phyloP scores from a whole-genome alignment of 805 yeast genomes.

The Metschnikowia corniflorae region DNA sequence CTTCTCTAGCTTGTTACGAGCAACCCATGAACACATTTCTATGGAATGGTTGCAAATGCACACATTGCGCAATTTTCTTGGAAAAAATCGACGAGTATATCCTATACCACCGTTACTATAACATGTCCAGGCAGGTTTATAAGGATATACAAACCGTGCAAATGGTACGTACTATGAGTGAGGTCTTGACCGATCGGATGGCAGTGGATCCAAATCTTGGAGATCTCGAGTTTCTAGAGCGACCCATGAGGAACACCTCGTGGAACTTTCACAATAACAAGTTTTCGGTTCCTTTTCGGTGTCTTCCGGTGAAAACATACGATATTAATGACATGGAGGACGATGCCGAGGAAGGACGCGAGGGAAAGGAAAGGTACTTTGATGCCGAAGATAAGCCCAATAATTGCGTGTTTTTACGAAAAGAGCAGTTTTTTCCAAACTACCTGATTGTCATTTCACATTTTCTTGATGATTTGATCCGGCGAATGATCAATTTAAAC shows the following conservation, averaged over 20 bases:
- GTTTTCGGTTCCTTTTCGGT: conserved; percentile 29
- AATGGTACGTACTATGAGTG: conserved; percentile 51
- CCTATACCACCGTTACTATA: conserved; percentile 61
- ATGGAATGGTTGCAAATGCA: conserved; percentile 77
- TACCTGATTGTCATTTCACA: conserved; percentile 29
- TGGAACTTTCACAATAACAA: conserved; percentile 34
- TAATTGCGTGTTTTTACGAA: conserved; percentile 14
- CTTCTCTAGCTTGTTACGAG: conserved; percentile 64
- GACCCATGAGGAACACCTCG: conserved; percentile 19
- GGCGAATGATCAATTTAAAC: conserved; percentile 30
- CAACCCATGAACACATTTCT: conserved; percentile 63
- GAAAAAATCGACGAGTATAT: conserved; percentile 56
- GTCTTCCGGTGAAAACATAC: conserved; percentile 30
- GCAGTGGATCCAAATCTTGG: conserved; percentile 15
- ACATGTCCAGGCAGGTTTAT: conserved; percentile 40
- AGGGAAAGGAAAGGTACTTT: conserved; percentile 16
- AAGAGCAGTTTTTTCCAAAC: conserved; percentile 16
- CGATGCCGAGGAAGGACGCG: conserved; percentile 17
- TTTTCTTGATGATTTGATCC: conserved; percentile 31
- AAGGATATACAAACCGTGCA: conserved; percentile 61
- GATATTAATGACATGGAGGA: conserved; percentile 38
- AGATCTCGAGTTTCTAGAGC: conserved; percentile 12
- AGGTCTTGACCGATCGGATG: conserved; percentile 27
- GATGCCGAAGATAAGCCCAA: conserved; percentile 21
- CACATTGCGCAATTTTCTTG: conserved; percentile 48